Evolutionary conservation across 257 asterid species (phyloP), one percentile per base, ranked within the genome.

Genomic region (Mitragyna speciosa): DNA sequence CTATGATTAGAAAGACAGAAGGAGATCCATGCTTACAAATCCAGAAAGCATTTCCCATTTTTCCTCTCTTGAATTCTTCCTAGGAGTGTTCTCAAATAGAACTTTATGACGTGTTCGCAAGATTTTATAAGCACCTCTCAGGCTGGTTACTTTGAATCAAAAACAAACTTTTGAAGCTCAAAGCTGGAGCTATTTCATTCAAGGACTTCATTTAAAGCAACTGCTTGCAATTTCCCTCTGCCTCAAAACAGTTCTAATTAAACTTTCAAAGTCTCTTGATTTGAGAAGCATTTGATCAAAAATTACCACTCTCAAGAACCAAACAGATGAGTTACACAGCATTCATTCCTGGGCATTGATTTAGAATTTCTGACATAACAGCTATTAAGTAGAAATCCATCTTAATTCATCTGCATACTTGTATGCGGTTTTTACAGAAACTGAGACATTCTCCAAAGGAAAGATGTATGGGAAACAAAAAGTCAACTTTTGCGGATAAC

Each of bases 21-120:
- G 30, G 59, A 64, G 56, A 36, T 52, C 63, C 66, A 73, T 54
- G 31, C 77, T 47, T 51, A 72, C 47, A 73, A 73, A 73, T 51
- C 31, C n/a, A 51, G 24, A 31, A 74, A 54, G 68, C 12, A 7
- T 41, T 69, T 69, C 52, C 20, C 49, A 12, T 36, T 69, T 7
- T 69, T 7, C 19, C 8, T 7, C 20, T 41, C 4, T 33, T 36
- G 4, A 36, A 36, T 2, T 4, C 2, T 22, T 7, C 36, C 17
- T 6, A 59, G 11, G n/a, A 56, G 63, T 56, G 24, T 58, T 22
- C 65, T 6, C 28, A 58, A 58, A 58, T 2, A 58, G 30, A 11
- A 41, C 9, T 17, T 19, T 15, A 22, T 8, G 41, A 36, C 2
- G 41, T 36, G n/a, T 49, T 70, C 20, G 33, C 47, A 41, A 70